phyloP scores from a whole-genome alignment of 176 grass and related monocot genomes.

The Rhynchospora pubera region DNA sequence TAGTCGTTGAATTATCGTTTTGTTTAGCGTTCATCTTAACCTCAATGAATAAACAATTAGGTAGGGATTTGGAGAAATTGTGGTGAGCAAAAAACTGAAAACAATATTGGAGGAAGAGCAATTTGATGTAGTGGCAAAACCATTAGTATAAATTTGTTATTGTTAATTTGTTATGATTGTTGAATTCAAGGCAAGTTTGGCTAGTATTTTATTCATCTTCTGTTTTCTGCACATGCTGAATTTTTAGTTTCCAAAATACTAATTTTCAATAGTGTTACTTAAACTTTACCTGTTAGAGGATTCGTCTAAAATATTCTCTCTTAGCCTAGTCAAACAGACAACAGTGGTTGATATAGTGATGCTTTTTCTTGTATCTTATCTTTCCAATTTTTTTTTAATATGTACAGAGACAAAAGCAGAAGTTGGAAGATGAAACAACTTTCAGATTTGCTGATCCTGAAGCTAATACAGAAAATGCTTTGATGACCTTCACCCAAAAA shows the following conservation, averaged over 20 bases:
- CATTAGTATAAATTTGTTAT: neutral
- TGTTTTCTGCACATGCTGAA: neutral
- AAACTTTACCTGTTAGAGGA: neutral
- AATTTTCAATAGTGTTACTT: neutral
- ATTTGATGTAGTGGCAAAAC: neutral
- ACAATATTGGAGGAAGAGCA: neutral
- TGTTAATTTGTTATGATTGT: neutral
- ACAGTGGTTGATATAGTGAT: neutral
- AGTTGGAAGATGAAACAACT: constrained; percentile 7
- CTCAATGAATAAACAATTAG: neutral
- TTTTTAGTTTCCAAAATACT: neutral
- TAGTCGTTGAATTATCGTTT: neutral
- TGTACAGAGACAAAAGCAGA: constrained; percentile 6
- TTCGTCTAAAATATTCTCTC: neutral
- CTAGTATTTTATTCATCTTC: neutral
- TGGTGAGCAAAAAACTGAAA: neutral
- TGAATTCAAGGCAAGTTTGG: neutral
- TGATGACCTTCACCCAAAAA: neutral
- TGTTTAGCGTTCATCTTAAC: neutral
- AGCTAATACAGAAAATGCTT: neutral
- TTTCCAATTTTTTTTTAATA: neutral
- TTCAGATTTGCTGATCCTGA: neutral
- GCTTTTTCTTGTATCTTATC: neutral
- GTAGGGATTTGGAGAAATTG: neutral
- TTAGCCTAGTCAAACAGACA: neutral